phyloP scores from a whole-genome alignment of 352 stramenopile species.

The Pythium utonaiense region DNA sequence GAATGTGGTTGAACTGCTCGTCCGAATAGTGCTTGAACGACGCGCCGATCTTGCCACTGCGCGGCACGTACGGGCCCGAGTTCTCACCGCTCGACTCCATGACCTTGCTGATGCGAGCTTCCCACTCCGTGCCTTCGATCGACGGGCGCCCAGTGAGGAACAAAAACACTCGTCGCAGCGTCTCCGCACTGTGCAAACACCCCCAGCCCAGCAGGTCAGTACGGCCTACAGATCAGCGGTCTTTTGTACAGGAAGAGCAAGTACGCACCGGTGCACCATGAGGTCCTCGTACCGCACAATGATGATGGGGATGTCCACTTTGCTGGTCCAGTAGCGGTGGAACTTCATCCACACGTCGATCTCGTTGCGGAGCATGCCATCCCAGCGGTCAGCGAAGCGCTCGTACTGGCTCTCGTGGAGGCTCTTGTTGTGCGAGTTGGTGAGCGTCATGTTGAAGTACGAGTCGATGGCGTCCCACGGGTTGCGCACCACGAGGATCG shows the following conservation, averaged over 20 bases:
- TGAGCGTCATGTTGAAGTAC: slow-evolving; percentile 98
- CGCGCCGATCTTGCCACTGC: slow-evolving; percentile 80
- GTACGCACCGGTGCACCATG: slow-evolving; percentile 62
- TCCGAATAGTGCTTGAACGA: slow-evolving; percentile 83
- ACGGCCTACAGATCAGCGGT: no score
- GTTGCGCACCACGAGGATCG: slow-evolving; percentile 92
- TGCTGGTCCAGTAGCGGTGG: slow-evolving; percentile 87
- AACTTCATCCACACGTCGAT: slow-evolving; percentile 92
- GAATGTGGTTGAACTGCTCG: slow-evolving; percentile 81
- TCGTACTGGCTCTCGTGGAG: slow-evolving; percentile 83
- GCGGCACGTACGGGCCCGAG: slow-evolving; percentile 73
- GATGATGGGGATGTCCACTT: slow-evolving; percentile 88
- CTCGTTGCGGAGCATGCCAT: slow-evolving; percentile 88
- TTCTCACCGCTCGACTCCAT: slow-evolving; percentile 56
- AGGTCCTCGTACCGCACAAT: slow-evolving; percentile 92
- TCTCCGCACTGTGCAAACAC: slow-evolving; percentile 44
- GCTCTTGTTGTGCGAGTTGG: slow-evolving; percentile 92
- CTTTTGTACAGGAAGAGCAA: no score
- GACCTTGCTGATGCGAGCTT: slow-evolving; percentile 58
- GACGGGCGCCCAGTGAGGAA: slow-evolving; percentile 62
- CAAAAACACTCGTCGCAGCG: slow-evolving; percentile 72
- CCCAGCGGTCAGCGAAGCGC: slow-evolving; percentile 87
- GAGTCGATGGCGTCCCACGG: slow-evolving; percentile 98
- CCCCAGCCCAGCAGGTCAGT: no score
- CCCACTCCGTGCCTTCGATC: slow-evolving; percentile 77